These are phyloP conservation scores for Pichia paraexigua DNA, from an alignment of 805 yeast genomes.

Conservation along the genomic window DNA sequence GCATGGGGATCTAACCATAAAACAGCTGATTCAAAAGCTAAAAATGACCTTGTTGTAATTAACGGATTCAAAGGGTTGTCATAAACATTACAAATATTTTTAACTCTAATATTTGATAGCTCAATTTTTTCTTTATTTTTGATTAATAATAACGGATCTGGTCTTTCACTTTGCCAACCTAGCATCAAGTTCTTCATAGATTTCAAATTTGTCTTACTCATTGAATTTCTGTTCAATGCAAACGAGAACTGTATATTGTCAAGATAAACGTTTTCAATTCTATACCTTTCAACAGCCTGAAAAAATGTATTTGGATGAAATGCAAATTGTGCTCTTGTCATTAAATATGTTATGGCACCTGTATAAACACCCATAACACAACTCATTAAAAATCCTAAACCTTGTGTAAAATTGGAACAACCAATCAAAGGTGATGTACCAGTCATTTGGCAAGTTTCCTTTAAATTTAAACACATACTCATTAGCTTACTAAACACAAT, in stretches of 20 bases:
- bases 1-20: slow-evolving; percentile 82
- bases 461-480: slow-evolving; percentile 78
- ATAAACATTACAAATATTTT: slow-evolving; percentile 70
- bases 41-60: slow-evolving; percentile 75
- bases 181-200: slow-evolving; percentile 73
- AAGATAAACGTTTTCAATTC: slow-evolving; percentile 78
- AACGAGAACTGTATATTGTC: slow-evolving; percentile 78
- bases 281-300: slow-evolving; percentile 61
- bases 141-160: slow-evolving; percentile 51
- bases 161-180: slow-evolving; percentile 60
- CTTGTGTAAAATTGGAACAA: slow-evolving; percentile 75
- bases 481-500: slow-evolving; percentile 57
- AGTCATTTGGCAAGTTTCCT: slow-evolving; percentile 83
- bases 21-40: slow-evolving; percentile 83
- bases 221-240: slow-evolving; percentile 39
- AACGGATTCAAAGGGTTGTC: slow-evolving; percentile 76
- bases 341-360: slow-evolving; percentile 78
- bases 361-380: slow-evolving; percentile 74
- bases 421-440: slow-evolving; percentile 70
- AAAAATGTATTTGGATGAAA: slow-evolving; percentile 66
- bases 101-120: slow-evolving; percentile 53
- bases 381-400: slow-evolving; percentile 86
- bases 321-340: slow-evolving; percentile 72
- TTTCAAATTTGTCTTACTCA: slow-evolving; percentile 5
- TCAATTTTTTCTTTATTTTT: slow-evolving; percentile 55